Conservation (phyloP, 1,139 yeast genomes). For the Meyerozyma sp. region DNA sequence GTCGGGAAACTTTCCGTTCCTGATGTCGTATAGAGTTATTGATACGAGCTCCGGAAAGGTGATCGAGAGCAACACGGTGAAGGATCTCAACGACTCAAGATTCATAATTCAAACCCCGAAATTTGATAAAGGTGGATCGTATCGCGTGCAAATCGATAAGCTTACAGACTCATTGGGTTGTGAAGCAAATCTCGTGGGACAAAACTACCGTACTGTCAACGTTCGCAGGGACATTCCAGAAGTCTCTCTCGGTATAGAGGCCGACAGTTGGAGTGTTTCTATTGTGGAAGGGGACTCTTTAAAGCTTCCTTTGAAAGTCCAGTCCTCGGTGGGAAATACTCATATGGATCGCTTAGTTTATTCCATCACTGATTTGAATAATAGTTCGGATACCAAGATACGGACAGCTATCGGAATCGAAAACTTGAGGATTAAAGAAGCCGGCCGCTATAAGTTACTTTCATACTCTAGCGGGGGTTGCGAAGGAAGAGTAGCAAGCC, state of each 20-base stretch:
- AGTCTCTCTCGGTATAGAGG: slow-evolving; percentile 13
- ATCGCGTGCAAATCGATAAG: slow-evolving; percentile 55
- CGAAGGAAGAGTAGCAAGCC: slow-evolving; percentile 46
- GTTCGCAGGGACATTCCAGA: slow-evolving; percentile 67
- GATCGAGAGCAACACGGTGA: slow-evolving; percentile 39
- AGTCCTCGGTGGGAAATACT: slow-evolving; percentile 25
- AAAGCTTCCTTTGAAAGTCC: slow-evolving; percentile 50
- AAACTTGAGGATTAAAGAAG: slow-evolving; percentile 42
- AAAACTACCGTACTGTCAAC: slow-evolving; percentile 51
- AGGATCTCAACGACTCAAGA: slow-evolving; percentile 30
- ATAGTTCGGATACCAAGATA: slow-evolving; percentile 19
- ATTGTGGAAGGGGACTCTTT: slow-evolving; percentile 60
- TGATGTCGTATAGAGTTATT: slow-evolving; percentile 48
- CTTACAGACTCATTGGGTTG: slow-evolving; percentile 74
- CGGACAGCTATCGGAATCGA: slow-evolving; percentile 26
- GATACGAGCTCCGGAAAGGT: slow-evolving; percentile 38
- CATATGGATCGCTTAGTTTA: slow-evolving; percentile 23
- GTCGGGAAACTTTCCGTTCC: slow-evolving; percentile 76
- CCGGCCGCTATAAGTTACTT: slow-evolving; percentile 60
- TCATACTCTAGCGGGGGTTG: slow-evolving; percentile 65
- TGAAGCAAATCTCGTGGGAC: slow-evolving; percentile 48
- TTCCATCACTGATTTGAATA: slow-evolving; percentile 14
- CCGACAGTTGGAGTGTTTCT: slow-evolving; percentile 10
- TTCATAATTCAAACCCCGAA: slow-evolving; percentile 49
- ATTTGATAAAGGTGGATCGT: slow-evolving; percentile 63